phyloP scores from a whole-genome alignment of 352 stramenopile genomes.

The Paralagenidium karlingii region DNA sequence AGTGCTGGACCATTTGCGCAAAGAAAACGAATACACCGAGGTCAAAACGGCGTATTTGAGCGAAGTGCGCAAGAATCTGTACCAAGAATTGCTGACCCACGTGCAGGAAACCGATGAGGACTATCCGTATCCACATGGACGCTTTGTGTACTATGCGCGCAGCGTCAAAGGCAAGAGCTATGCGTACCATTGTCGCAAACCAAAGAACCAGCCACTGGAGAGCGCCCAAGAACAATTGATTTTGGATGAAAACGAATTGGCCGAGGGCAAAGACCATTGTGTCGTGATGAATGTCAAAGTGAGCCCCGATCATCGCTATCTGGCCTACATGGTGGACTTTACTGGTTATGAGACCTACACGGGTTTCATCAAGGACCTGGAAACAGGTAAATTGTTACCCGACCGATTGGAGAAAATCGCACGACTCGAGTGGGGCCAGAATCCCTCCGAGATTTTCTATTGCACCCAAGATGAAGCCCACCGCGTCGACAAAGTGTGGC shows the following conservation, averaged over 20 bases:
- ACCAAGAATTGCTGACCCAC: slow-evolving; percentile 87
- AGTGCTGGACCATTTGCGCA: slow-evolving; percentile 84
- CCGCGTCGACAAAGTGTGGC: slow-evolving; percentile 90
- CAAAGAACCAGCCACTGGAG: slow-evolving; percentile 28
- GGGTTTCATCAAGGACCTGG: slow-evolving; percentile 80
- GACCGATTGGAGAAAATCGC: slow-evolving; percentile 80
- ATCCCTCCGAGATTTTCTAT: slow-evolving; percentile 90
- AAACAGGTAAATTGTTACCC: slow-evolving; percentile 41
- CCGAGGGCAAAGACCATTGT: slow-evolving; percentile 75
- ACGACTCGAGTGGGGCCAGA: slow-evolving; percentile 84
- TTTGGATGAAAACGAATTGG: slow-evolving; percentile 91
- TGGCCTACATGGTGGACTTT: slow-evolving; percentile 93
- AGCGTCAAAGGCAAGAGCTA: slow-evolving; percentile 82
- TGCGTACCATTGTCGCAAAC: slow-evolving; percentile 64
- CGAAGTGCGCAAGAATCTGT: slow-evolving; percentile 75
- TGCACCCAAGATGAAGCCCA: slow-evolving; percentile 85
- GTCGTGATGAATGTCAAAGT: slow-evolving; percentile 59
- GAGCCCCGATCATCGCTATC: slow-evolving; percentile 83
- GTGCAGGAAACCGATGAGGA: slow-evolving; percentile 83
- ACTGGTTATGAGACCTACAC: slow-evolving; percentile 91
- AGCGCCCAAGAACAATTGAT: slow-evolving; percentile 79
- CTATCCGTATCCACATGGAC: slow-evolving; percentile 68
- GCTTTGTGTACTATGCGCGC: slow-evolving; percentile 82
- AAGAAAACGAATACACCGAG: slow-evolving; percentile 91
- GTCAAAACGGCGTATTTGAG: slow-evolving; percentile 77